Conservation (phyloP, 176 grass and related monocot species). For the Oryza australiensis region DNA sequence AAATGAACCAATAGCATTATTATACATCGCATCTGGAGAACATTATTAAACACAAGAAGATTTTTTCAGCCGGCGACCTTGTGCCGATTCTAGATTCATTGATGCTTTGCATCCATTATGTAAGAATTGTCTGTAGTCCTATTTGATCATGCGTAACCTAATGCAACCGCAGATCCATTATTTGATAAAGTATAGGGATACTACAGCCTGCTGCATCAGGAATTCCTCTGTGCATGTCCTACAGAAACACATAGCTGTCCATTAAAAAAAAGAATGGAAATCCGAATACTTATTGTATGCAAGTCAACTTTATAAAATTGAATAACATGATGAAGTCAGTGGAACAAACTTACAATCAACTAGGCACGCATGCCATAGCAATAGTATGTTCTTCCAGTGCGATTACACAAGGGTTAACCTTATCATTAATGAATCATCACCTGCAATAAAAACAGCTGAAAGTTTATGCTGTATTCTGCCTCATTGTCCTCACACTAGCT, state of each 20-base stretch:
- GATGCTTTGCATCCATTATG: constrained; percentile 26
- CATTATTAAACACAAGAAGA: background rate
- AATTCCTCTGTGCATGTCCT: constrained; percentile 6
- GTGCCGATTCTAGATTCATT: background rate
- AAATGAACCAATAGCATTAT: background rate
- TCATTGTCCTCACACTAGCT: background rate
- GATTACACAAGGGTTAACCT: background rate
- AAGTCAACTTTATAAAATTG: background rate
- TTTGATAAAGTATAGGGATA: background rate
- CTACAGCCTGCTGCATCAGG: background rate
- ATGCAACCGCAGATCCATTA: constrained; percentile 25
- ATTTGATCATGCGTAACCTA: background rate
- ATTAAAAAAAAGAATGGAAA: background rate
- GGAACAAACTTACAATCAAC: background rate
- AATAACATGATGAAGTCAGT: background rate
- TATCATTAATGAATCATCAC: background rate
- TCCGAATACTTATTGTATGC: background rate
- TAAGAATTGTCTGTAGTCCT: constrained; percentile 9
- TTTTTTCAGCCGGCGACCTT: background rate
- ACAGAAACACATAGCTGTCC: constrained; percentile 4
- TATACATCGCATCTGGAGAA: constrained; percentile 9
- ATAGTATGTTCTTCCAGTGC: background rate
- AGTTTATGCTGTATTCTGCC: background rate
- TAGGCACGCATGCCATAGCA: background rate
- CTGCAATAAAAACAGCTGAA: background rate